Base-by-base conservation (phyloP, 148 eudicot species). In the Polygonum maritimum region DNA sequence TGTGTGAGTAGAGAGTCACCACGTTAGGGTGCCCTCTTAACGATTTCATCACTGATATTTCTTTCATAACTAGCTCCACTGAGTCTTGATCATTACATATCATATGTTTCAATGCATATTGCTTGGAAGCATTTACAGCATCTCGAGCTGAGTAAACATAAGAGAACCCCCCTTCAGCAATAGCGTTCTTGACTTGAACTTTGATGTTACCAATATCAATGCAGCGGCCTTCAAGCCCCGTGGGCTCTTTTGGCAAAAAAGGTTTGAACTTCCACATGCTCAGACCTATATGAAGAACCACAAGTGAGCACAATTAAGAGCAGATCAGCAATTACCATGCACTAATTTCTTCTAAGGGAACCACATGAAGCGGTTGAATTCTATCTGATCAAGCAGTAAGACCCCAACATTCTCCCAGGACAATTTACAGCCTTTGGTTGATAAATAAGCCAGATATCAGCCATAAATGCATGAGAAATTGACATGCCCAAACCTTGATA, bases 141-240 rank as follows among this genome's bases (percentile, higher is more conserved):
- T 96, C 99, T 77, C 90, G 87, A 60, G 97, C 99, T 75, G 87
- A 79, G 86, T 96, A 92, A 44, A 96, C 99, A 85, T 87, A 86
- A 71, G 99, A 96, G 80, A 96, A 96, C 76, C 99, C 99, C 79
- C 99, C 99, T 86, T 96, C 99, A 22, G 99, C 99, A 80, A 96
- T 91, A 77, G 81, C 82, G 79, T 88, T 88, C 75, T 89, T 87
- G 63, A 96, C 83, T 75, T 91, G 91, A 74, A 92, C 78, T 89
- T 96, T 96, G 76, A 92, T 80, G 76, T 89, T 89, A 67, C 94
- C 97, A 80, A 96, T 78, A 79, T 96, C 99, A 79, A 96, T 86
- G 79, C 72, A 81, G 73, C 99, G 97, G 31, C 99, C 98, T 84
- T 96, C 99, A 71, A 96, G 97, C 74, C 99, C 98, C 72, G 97